Evolutionary conservation across 441 rosid species (phyloP), one percentile per base, ranked within the genome.

Genomic region (Brassica balearica): DNA sequence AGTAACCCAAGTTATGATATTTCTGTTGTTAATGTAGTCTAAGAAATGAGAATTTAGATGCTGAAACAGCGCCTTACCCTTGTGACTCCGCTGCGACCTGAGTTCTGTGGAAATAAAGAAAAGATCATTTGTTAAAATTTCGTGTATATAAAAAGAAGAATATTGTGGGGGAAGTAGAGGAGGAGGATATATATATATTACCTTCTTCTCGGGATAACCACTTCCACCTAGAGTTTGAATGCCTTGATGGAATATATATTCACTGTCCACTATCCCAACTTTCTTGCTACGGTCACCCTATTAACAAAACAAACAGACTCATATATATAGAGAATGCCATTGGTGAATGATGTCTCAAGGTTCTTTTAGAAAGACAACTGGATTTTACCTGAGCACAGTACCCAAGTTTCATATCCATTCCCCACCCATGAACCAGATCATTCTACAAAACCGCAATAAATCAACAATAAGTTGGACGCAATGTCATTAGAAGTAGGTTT

Each of bases 281-380:
- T 92, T 94, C 88, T 83, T 86, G 25, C 95, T 86, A 4, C 96
- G 92, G 59, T 91, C 95, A 55, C 97, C 98, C 92, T 94, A 87
- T 56, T 65, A 61, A 43, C 60, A 58, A 25, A 60, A 10, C 32
- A 27, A 27, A 27, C 32, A 27, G 32, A 27, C 34, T 5, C 34
- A 29, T 29, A 29, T 29, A 29, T 0, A 29, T 29, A 29, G 5
- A 29, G 48, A 41, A 41, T 10, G 12, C 48, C 3, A 41, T 41
- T 9, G 41, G 48, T 8, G 12, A 41, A 41, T 41, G 12, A 41
- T 9, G 48, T 9, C 8, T 9, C 48, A 41, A 41, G 48, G 8
- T 10, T 9, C 12, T 41, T 2, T 41, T 23, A 2, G 48, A 9
- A 41, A 41, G 41, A 34, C 0, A 12, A 43, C 14, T 43, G 53